Conservation (phyloP, 75 land plant genomes). For the Pinus tabuliformis region DNA sequence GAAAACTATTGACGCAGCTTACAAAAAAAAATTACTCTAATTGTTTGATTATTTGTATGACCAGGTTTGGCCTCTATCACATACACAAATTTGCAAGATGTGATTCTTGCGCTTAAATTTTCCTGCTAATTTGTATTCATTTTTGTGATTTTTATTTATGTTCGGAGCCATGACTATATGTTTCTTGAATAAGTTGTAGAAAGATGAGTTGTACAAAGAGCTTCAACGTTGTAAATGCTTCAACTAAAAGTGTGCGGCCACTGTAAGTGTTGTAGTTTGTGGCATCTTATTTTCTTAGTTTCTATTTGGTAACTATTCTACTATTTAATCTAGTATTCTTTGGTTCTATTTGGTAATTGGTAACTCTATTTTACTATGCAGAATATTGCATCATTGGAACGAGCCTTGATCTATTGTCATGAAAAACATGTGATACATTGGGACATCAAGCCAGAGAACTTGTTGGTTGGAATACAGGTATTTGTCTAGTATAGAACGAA, state of each 20-base stretch:
- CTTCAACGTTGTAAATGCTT: constrained; percentile 39
- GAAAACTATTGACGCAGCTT: too few relatives aligned
- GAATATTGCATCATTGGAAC: constrained; percentile 84
- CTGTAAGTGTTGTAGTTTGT: constrained; percentile 22
- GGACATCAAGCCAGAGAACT: constrained; percentile 92
- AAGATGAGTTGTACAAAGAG: constrained; percentile 61
- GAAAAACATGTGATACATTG: constrained; percentile 20
- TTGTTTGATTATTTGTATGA: constrained; percentile 57
- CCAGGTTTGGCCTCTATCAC: constrained; percentile 33
- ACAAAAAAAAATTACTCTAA: too few relatives aligned
- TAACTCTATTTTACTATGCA: constrained; percentile 21
- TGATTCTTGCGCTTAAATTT: background rate
- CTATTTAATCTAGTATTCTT: background rate
- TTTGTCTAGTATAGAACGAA: background rate
- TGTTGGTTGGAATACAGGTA: constrained; percentile 45
- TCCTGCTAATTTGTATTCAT: background rate
- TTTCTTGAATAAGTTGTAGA: constrained; percentile 73
- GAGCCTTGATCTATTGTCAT: constrained; percentile 84
- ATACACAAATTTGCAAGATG: background rate
- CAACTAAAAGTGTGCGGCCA: constrained; percentile 55
- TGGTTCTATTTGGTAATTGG: background rate
- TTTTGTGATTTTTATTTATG: background rate
- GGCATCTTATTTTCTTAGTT: too few relatives aligned
- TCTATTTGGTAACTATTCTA: background rate
- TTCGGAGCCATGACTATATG: constrained; percentile 53